Conservation (phyloP, 139 green algal species). For the Desmodesmus armatus region DNA sequence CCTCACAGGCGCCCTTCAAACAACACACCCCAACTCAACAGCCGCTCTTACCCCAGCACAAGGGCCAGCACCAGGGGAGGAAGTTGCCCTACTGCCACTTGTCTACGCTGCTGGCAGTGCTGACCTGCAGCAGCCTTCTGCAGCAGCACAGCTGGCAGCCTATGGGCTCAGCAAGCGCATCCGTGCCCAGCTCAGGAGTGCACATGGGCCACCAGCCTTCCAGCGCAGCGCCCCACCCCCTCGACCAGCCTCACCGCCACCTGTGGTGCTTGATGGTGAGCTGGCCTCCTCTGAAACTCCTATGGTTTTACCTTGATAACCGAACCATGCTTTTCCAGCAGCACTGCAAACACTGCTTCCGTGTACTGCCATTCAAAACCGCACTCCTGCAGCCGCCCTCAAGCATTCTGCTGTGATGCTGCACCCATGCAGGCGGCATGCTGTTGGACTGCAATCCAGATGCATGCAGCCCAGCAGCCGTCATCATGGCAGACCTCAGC, state of each 20-base stretch:
- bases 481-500: constrained; percentile 22
- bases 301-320: no score
- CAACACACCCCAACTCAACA: neutral
- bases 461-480: neutral
- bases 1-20: no score
- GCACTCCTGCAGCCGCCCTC: no score
- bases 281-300: no score
- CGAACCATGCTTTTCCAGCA: no score
- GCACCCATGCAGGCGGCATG: constrained; percentile 24
- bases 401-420: no score
- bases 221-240: neutral
- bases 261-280: constrained; percentile 20
- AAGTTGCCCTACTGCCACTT: no score
- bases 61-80: no score
- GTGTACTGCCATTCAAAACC: no score
- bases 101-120: neutral
- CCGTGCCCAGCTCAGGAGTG: neutral
- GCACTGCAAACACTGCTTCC: no score
- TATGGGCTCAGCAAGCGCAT: neutral
- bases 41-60: neutral
- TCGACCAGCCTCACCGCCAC: neutral
- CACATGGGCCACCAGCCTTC: constrained; percentile 5
- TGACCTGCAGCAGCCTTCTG: neutral
- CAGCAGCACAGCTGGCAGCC: neutral
- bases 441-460: constrained; percentile 5